These are phyloP conservation scores for Daldinia decipiens DNA, from an alignment of 495 filamentous ascomycete genomes.

Conservation along the genomic window DNA sequence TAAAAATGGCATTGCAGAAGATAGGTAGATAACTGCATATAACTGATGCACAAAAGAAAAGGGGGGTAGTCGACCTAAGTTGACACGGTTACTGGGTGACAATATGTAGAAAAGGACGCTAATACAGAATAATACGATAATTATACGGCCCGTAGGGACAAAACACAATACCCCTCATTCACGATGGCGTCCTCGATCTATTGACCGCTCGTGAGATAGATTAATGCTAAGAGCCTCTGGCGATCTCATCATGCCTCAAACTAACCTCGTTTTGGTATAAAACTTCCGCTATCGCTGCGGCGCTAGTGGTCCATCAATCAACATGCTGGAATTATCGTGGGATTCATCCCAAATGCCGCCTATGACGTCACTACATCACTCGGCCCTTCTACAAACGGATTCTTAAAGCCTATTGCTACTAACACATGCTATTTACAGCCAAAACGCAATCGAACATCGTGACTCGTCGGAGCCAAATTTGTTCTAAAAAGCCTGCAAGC, in stretches of 20 bases:
- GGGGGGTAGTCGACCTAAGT: conserved; percentile 19
- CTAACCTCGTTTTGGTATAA: conserved; percentile 24
- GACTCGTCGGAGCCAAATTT: conserved; percentile 16
- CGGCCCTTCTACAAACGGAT: conserved; percentile 23
- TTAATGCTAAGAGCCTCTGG: conserved; percentile 29
- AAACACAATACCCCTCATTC: conserved; percentile 31
- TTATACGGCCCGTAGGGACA: conserved; percentile 1
- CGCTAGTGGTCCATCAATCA: conserved; percentile 15
- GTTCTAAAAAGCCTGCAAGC: conserved; percentile 14
- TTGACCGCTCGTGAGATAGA: conserved; percentile 11
- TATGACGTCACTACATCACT: conserved; percentile 37
- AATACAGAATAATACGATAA: not conserved
- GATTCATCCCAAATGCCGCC: conserved; percentile 14
- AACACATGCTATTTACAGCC: conserved; percentile 16
- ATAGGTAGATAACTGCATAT: not conserved
- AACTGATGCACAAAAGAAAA: not conserved
- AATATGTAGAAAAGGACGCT: too few species aligned
- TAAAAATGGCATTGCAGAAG: not conserved
- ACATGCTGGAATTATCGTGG: conserved; percentile 20
- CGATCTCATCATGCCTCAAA: conserved; percentile 41
- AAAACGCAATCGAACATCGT: conserved; percentile 29
- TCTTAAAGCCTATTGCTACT: conserved; percentile 28
- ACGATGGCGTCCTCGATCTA: conserved; percentile 14
- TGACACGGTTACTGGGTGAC: not conserved
- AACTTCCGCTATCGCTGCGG: conserved; percentile 20